These are phyloP conservation scores for Lepidium africanum DNA, from an alignment of 345 rosid species.

Conservation along the genomic window DNA sequence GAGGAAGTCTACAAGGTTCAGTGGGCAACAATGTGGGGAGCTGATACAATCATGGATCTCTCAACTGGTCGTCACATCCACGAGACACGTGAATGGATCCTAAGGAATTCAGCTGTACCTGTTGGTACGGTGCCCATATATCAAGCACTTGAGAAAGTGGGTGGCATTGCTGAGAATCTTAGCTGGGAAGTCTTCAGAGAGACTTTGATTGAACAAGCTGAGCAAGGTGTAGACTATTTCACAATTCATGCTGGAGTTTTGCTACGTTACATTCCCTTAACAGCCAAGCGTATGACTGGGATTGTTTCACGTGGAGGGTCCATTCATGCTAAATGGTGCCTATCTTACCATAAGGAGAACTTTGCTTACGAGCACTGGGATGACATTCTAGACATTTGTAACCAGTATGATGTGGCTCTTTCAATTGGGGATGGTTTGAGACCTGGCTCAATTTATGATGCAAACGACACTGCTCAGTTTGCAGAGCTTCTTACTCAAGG, in stretches of 20 bases:
- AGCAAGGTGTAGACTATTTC: conserved; percentile 98
- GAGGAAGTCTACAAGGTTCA: conserved; percentile 98
- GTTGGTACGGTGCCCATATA: conserved; percentile 97
- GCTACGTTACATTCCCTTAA: conserved; percentile 84
- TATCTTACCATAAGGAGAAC: conserved; percentile 92
- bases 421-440: conserved; percentile 96
- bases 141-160: conserved; percentile 94
- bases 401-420: conserved; percentile 90
- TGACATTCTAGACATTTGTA: conserved; percentile 91
- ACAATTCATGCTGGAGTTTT: conserved; percentile 96
- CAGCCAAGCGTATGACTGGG: conserved; percentile 95
- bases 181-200: conserved; percentile 92
- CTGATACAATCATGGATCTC: conserved; percentile 97
- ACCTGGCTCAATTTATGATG: conserved; percentile 98
- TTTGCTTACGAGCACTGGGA: conserved; percentile 99
- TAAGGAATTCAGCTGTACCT: conserved; percentile 92
- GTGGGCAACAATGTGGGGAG: conserved; percentile 99
- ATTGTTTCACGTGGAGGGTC: conserved; percentile 98
- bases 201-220: conserved; percentile 91
- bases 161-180: conserved; percentile 90
- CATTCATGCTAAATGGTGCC: conserved; percentile 98
- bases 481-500: conserved; percentile 99
- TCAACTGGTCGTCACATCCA: conserved; percentile 98
- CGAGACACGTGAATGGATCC: conserved; percentile 95
- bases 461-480: conserved; percentile 96